A percentile compares a stretch with the other conserved stretches of the same genome.
Conservation (phyloP, 176 grass and related monocot species). For the Eragrostis curvula region DNA sequence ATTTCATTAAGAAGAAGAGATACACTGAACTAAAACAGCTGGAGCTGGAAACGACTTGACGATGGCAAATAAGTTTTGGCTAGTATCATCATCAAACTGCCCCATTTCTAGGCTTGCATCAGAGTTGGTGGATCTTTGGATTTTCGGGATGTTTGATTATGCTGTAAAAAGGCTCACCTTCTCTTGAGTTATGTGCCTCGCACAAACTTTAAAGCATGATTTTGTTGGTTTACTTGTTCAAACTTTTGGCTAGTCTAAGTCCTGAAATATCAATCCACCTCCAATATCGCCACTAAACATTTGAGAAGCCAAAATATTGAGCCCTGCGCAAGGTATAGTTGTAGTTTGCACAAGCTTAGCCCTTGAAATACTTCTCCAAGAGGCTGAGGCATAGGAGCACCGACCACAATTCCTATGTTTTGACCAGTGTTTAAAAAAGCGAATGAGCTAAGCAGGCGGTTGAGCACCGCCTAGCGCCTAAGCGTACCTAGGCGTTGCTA, state of each 20-base stretch:
- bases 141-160: slow-evolving; percentile 8
- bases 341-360: neutral
- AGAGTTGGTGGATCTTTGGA: neutral
- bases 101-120: neutral
- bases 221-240: slow-evolving; percentile 1
- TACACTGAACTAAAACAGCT: neutral
- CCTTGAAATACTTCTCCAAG: neutral
- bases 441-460: too few species aligned
- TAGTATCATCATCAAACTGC: neutral
- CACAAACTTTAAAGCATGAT: neutral
- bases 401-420: neutral
- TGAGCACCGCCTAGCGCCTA: too few species aligned
- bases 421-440: too few species aligned
- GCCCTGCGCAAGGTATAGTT: neutral
- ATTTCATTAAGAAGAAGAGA: too few species aligned
- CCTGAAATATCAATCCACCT: neutral
- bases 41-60: neutral
- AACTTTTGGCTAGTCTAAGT: neutral
- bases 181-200: neutral
- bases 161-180: slow-evolving; percentile 3
- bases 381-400: neutral
- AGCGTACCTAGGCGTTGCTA: too few species aligned
- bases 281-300: slow-evolving; percentile 9
- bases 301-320: neutral
- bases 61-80: neutral